Evolutionary conservation across 208 protist species (phyloP).

Genomic region (Trypanosoma mega): DNA sequence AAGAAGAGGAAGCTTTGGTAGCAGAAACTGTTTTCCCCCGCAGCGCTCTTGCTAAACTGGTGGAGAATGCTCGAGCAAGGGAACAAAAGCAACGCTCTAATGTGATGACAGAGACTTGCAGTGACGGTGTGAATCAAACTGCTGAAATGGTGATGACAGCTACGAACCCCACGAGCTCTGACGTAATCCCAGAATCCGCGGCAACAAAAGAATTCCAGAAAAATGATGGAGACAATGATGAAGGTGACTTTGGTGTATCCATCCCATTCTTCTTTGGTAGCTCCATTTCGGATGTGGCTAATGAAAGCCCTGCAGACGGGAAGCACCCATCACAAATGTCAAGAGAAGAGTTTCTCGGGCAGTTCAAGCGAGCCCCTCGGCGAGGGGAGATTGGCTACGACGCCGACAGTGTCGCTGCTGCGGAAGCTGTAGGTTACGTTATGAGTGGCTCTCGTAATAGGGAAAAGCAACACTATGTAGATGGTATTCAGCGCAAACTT

Average conservation of each 20-base stretch:
- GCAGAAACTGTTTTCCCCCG: not conserved
- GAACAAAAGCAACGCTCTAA: not conserved
- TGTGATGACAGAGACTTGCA: not conserved
- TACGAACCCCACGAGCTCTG: too few species aligned
- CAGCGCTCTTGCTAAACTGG: slow-evolving; percentile 18
- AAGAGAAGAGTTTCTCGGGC: slow-evolving; percentile 77
- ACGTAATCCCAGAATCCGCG: too few species aligned
- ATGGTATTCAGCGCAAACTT: slow-evolving; percentile 85
- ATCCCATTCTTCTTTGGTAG: slow-evolving; percentile 1
- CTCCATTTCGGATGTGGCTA: not conserved
- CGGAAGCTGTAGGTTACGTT: slow-evolving; percentile 87
- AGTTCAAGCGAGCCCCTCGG: slow-evolving; percentile 86
- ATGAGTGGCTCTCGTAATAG: slow-evolving; percentile 90
- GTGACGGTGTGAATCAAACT: too few species aligned
- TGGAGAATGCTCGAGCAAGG: slow-evolving; percentile 19
- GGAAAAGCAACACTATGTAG: slow-evolving; percentile 78
- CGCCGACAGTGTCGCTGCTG: slow-evolving; percentile 73
- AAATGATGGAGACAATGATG: slow-evolving; percentile 19
- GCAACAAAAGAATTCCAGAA: not conserved
- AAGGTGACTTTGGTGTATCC: slow-evolving; percentile 59
- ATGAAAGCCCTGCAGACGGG: slow-evolving; percentile 5
- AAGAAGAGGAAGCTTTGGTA: not conserved
- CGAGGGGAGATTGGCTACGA: slow-evolving; percentile 84
- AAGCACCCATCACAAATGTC: slow-evolving; percentile 92
- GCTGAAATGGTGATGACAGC: too few species aligned